Evolutionary conservation across 176 grass and related monocot species (phyloP), one percentile per base, ranked within the genome.

Genomic region (Zea luxurians): DNA sequence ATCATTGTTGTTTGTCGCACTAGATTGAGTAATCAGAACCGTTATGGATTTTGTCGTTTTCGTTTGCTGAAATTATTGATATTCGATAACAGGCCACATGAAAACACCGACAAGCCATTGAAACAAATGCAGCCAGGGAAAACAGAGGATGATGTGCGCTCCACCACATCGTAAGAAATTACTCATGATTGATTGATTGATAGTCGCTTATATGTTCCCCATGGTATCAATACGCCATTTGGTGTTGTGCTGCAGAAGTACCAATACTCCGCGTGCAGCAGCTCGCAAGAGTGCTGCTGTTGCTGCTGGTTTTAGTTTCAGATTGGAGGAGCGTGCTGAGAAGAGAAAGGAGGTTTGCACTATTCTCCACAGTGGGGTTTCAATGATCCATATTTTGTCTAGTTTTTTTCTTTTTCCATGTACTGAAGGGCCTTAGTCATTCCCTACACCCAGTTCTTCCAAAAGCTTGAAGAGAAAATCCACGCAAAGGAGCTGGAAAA

Each of bases 391-490:
- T 36, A 20, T 42, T 41, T 59, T 67, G 5, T 37, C 2, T 12
- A 10, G 4, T 74, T 27, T 3, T 74, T 71, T 80, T 66, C 4
- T 18, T 8, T 78, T 75, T 52, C 13, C 10, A 44, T 86, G 7
- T 74, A 53, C 44, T 85, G 20, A 85, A 62, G 34, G 59, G 17
- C 48, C 4, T 17, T 27, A 3, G 3, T 21, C 17, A 27, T 66
- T 13, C 2, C 72, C 8, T 49, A 10, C 71, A 88, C 55, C 76
- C 81, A 98, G 95, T 98, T 98, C 78, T 92, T 90, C 71, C 86
- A 88, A 78, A 98, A 94, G 57, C 80, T 98, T 77, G 95, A 98
- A 84, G 95, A 98, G 80, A 92, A 94, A 84, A 87, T 90, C 66
- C 87, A 92, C 78, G 91, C 87, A 57, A 90, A 92, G 74, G 95